Base-by-base conservation (phyloP, 2,329 filamentous ascomycete genomes). In the Aureobasidium pullulans region DNA sequence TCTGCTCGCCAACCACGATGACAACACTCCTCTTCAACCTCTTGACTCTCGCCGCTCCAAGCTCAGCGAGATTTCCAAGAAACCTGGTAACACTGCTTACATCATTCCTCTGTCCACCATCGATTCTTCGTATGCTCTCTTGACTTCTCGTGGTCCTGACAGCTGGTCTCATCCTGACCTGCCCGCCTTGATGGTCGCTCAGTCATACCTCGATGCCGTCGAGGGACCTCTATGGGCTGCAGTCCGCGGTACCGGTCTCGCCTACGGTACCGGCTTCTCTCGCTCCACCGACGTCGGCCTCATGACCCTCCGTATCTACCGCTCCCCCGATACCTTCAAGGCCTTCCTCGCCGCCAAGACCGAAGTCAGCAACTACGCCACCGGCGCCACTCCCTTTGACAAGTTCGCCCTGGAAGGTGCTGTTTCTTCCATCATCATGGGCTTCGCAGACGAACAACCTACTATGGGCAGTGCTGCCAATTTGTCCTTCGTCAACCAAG, bases 171-270 rank as follows among this genome's bases (percentile, higher is more conserved):
- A 96, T 67, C 86, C 91, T 0, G 81, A 84, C 15, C 79, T 97
- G 1, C 91, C 94, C 0, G 86, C 92, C 2, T 81, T 96, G 54
- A 84, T 96, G 71, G 92, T 99, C 7, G 91, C 93, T 0, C 84
- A 91, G 52, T 86, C 91, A 19, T 97, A 96, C 70, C 86, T 99
- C 62, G 92, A 96, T 69, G 86, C 91, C 0, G 88, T 95, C 16
- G 94, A 99, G 73, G 94, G 94, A 0, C 94, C 94, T 0, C 83
- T 99, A 34, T 97, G 94, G 93, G 88, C 88, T 63, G 90, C 90
- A 0, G 89, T 97, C 50, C 90, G 94, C 48, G 94, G 94, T 59
- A 94, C 90, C 44, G 94, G 94, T 46, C 85, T 97, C 56, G 94
- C 94, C 0, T 99, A 99, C 69, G 92, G 92, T 57, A 87, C 88